Evolutionary conservation across 345 rosid genomes (phyloP), one percentile per base, ranked within the genome.

Genomic region (Eucalyptus leucophloia): DNA sequence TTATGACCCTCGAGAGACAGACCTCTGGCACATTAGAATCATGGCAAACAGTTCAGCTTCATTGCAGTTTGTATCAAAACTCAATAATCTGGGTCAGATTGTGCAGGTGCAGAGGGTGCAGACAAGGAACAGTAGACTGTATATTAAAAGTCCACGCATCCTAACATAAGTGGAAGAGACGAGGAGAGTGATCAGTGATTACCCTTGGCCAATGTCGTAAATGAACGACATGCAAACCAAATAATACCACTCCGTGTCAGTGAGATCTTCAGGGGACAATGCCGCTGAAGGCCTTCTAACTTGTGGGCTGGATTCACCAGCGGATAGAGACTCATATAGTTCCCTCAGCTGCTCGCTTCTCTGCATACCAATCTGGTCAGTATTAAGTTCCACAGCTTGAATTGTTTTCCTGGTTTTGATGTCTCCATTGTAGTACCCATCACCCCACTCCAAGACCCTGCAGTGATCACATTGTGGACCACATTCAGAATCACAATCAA

Each of bases 361-460:
- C 91, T 91, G 92, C 47, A 94, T 91, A 40, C 92, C 92, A 34
- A 91, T 32, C 54, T 91, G 88, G 81, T 93, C 94, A 10, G 90
- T 83, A 62, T 92, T 90, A 18, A 91, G 88, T 82, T 94, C 95
- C 37, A 87, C 69, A 50, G 95, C 86, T 87, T 94, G 95, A 88
- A 94, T 89, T 42, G 94, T 91, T 87, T 94, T 94, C 85, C 95
- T 91, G 30, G 95, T 94, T 90, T 94, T 94, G 21, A 94, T 93
- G 67, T 92, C 95, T 50, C 95, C 95, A 86, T 94, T 94, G 92
- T 94, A 94, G 90, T 92, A 92, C 32, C 95, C 95, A 86, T 91
- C 94, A 51, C 91, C 91, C 95, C 95, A 94, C 69, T 90, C 91
- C 93, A 94, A 51, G 65, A 89, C 89, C 92, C 95, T 94, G 42